phyloP scores from a whole-genome alignment of 1,139 yeast genomes.

The Scheffersomyces titani region DNA sequence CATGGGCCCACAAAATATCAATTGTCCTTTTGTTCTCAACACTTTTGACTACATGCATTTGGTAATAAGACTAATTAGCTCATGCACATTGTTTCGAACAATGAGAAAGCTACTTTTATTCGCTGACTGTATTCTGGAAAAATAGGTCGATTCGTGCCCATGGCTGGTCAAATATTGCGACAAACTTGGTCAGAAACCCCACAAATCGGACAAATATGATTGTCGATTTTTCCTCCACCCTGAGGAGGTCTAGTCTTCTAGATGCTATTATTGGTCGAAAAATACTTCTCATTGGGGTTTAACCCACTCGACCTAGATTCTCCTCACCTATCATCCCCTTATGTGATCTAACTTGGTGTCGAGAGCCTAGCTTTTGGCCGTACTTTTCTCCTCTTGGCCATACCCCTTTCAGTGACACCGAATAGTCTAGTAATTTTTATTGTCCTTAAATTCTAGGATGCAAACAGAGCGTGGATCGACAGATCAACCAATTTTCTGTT shows the following conservation, averaged over 20 bases:
- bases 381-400: neutral
- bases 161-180: neutral
- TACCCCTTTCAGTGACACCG: neutral
- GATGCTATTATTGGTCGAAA: neutral
- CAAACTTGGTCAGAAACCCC: neutral
- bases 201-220: neutral
- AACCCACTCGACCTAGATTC: neutral
- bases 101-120: neutral
- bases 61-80: neutral
- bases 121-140: neutral
- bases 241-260: neutral
- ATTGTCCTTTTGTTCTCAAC: neutral
- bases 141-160: neutral
- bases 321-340: neutral
- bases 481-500: neutral
- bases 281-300: neutral
- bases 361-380: neutral
- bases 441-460: too few relatives aligned
- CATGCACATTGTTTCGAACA: neutral
- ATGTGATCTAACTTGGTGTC: neutral
- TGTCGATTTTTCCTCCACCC: neutral
- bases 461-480: too few relatives aligned
- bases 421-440: neutral
- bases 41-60: neutral
- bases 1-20: neutral